Evolutionary conservation across 2,329 filamentous ascomycete species (phyloP), one percentile per base, ranked within the genome.

Genomic region (Fusarium domesticum): DNA sequence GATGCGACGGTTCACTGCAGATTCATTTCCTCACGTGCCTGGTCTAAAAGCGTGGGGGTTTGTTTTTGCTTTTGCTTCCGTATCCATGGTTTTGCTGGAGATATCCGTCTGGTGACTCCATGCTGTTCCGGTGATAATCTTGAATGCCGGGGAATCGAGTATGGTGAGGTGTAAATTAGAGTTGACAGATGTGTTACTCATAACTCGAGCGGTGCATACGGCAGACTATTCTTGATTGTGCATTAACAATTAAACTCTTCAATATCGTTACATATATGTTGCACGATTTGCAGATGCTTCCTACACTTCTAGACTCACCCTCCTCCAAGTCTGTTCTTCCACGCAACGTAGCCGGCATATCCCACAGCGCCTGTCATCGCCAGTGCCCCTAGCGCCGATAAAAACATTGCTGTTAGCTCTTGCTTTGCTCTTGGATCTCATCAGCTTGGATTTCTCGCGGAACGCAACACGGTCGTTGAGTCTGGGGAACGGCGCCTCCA

Each of bases 401-500:
- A 35, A 8, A 66, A 17, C n/a, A 12, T 60, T 63, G 12, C 45
- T 20, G 17, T 57, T 57, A 3, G 63, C 64, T 18, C 60, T 54
- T 39, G 34, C 31, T n/a, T 39, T 39, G 10, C 54, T 53, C 41
- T 30, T 47, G 10, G 20, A 31, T 28, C 40, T 23, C 30, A 50
- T 47, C 14, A 45, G 23, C 19, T 17, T 34, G n/a, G 43, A 39
- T 6, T 57, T 39, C 16, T 18, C 40, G 3, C 37, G 34, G 31
- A 66, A 65, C 14, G 47, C 39, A 18, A 51, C 57, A 2, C 61
- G 55, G 28, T 68, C 64, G 25, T 68, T 66, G 34, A 63, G 51
- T 11, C 50, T 60, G 2, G 65, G 65, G 14, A 66, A 68, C 1
- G 63, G 64, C 11, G 59, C 61, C 19, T 63, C 59, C 0, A 62